phyloP scores from a whole-genome alignment of 768 basidiomycete genomes.

The Flagelloscypha sp. region DNA sequence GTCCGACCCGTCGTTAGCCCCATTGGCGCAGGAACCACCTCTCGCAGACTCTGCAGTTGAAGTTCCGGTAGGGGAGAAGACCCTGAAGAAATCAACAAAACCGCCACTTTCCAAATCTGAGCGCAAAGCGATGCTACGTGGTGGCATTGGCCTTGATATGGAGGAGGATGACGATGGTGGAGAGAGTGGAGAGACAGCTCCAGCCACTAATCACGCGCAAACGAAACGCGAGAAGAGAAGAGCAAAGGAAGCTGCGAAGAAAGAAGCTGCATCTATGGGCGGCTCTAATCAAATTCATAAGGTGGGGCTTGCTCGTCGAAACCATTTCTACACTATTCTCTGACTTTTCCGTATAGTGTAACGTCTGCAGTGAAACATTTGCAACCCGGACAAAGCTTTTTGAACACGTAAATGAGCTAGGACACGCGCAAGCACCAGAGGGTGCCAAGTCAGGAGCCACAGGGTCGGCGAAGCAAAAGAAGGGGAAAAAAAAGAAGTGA shows the following conservation, averaged over 20 bases:
- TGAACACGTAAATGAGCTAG: constrained; percentile 57
- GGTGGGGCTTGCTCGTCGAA: constrained; percentile 2
- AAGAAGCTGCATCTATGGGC: constrained; percentile 32
- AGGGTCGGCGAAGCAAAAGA: constrained; percentile 27
- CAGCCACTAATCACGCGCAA: too few species aligned
- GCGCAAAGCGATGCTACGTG: too few species aligned
- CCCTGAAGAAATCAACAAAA: too few species aligned
- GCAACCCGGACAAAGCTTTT: constrained; percentile 69
- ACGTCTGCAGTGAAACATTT: constrained; percentile 59
- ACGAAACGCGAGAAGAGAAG: constrained; percentile 81
- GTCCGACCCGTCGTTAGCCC: too few species aligned
- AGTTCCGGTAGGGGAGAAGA: constrained; percentile 11
- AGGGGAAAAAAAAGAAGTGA: constrained; percentile 27
- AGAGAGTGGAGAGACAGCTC: constrained; percentile 5
- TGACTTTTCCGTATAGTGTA: constrained; percentile 37
- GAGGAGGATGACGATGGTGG: too few species aligned
- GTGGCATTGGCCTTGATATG: too few species aligned
- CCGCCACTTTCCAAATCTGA: too few species aligned
- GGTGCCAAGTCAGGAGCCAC: constrained; percentile 18
- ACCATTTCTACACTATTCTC: constrained; percentile 5
- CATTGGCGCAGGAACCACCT: too few species aligned
- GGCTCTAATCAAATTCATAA: constrained; percentile 16
- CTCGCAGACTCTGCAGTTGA: too few species aligned
- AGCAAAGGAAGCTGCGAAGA: constrained; percentile 67
- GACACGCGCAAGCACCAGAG: constrained; percentile 52